Conservation (phyloP, 352 stramenopile genomes). For the Phytophthora boehmeriae region DNA sequence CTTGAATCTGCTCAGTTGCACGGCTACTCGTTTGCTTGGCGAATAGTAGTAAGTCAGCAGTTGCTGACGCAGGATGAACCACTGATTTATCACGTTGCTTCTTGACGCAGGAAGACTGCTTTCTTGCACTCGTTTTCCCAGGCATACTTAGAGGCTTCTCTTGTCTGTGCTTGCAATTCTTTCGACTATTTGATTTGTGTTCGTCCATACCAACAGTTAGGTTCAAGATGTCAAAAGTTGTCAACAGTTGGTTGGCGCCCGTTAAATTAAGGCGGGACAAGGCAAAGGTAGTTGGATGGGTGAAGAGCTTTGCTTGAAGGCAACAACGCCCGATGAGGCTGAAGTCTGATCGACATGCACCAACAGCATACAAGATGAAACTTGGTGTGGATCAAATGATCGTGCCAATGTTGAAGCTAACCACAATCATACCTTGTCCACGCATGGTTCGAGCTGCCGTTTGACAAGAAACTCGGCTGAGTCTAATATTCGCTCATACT, state of each 20-base stretch:
- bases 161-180: background rate
- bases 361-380: too few species aligned
- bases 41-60: slow-evolving; percentile 40
- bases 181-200: background rate
- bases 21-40: slow-evolving; percentile 12
- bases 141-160: slow-evolving; percentile 1
- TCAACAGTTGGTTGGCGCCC: too few species aligned
- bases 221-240: background rate
- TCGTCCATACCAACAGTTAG: background rate
- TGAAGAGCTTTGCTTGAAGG: too few species aligned
- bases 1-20: background rate
- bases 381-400: too few species aligned
- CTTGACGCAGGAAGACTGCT: slow-evolving; percentile 14
- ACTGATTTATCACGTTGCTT: slow-evolving; percentile 22
- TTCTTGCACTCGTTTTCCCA: background rate
- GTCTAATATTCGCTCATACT: background rate
- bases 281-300: too few species aligned
- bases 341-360: too few species aligned
- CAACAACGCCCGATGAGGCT: too few species aligned
- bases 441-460: too few species aligned
- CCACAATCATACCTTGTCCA: too few species aligned
- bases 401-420: too few species aligned
- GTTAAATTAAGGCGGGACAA: too few species aligned
- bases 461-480: too few species aligned
- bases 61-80: slow-evolving; percentile 25